Evolutionary conservation across 306 rosid species (phyloP).

Genomic region (Luffa aegyptiaca): DNA sequence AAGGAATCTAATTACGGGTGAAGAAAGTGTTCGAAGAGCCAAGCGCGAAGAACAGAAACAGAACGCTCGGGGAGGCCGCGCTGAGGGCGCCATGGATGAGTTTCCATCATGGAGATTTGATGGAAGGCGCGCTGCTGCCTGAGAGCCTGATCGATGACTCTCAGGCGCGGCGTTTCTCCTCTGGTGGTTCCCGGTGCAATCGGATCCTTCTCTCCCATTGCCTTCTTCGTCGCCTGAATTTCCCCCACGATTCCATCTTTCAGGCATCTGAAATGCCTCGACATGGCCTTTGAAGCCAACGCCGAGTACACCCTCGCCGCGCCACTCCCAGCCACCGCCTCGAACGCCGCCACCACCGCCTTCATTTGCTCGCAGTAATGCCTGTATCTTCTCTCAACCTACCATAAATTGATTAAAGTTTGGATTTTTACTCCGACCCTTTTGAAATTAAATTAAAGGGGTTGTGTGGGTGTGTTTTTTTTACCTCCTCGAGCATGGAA

Average conservation of each 20-base stretch:
- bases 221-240: constrained; percentile 44
- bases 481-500: constrained; percentile 92
- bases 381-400: constrained; percentile 90
- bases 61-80: constrained; percentile 96
- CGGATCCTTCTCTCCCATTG: constrained; percentile 81
- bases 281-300: constrained; percentile 84
- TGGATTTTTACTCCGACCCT: not conserved
- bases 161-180: constrained; percentile 88
- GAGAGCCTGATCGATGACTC: constrained; percentile 60
- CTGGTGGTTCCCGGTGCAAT: constrained; percentile 59
- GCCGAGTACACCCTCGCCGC: constrained; percentile 78
- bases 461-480: not conserved
- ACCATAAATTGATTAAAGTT: not conserved
- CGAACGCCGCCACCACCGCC: constrained; percentile 68
- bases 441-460: not conserved
- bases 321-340: constrained; percentile 64
- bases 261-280: constrained; percentile 65
- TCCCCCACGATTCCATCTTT: constrained; percentile 71
- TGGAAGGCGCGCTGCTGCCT: constrained; percentile 84
- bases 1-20: constrained; percentile 49
- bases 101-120: constrained; percentile 84
- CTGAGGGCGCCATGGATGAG: constrained; percentile 96
- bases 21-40: constrained; percentile 98
- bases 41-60: constrained; percentile 79
- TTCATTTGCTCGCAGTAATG: constrained; percentile 86